These are phyloP conservation scores for Paecilomyces sp. DNA, from an alignment of 2,329 filamentous ascomycete species.

Conservation along the genomic window DNA sequence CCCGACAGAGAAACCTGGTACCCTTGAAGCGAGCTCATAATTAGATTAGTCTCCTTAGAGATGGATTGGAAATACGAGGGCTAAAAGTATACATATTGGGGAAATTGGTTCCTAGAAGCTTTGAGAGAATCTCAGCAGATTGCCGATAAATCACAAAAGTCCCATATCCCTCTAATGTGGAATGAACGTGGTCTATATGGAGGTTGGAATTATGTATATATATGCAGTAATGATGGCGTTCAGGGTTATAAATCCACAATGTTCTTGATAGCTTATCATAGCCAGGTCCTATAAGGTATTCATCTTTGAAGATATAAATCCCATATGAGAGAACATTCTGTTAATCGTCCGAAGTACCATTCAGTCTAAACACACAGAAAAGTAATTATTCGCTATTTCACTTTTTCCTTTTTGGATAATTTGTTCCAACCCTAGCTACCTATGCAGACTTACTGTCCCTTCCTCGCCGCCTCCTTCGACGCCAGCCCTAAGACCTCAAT, in stretches of 20 bases:
- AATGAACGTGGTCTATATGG: not conserved
- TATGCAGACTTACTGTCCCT: slow-evolving; percentile 12
- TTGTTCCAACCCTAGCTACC: slow-evolving; percentile 6
- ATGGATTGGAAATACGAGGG: not conserved
- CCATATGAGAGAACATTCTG: not conserved
- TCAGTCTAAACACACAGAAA: not conserved
- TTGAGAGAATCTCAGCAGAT: not conserved
- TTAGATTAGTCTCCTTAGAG: not conserved
- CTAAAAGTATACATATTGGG: not conserved
- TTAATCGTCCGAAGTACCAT: not conserved
- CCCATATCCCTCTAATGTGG: not conserved
- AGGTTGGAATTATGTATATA: not conserved
- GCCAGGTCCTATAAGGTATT: not conserved
- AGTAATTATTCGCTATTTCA: not conserved
- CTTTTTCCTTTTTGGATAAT: not conserved
- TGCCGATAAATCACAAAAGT: not conserved
- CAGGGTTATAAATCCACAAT: not conserved
- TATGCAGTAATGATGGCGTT: not conserved
- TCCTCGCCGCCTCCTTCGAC: slow-evolving; percentile 30
- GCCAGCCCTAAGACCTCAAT: slow-evolving; percentile 49
- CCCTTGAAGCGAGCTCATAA: slow-evolving; percentile 27
- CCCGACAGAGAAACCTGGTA: slow-evolving; percentile 34
- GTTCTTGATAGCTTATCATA: not conserved
- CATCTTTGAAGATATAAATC: no score
- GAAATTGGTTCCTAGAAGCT: not conserved